Percentiles rank a stretch among this genome's conserved stretches.
Evolutionary conservation across 257 asterid species (phyloP).

Genomic region (Henckelia pumila): DNA sequence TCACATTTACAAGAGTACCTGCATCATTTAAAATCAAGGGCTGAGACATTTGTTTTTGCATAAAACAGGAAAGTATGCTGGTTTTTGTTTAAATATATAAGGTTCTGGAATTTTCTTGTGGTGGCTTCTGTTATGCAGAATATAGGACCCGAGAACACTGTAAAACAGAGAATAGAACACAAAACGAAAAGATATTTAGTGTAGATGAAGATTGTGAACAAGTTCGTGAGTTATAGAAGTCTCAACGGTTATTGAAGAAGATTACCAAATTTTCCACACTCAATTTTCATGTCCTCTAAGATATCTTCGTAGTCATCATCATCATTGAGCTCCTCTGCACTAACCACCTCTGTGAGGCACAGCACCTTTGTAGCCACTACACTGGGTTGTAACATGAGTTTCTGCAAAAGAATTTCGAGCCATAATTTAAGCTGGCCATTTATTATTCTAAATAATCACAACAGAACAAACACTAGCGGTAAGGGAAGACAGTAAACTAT

Average conservation of each 20-base stretch:
- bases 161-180: conserved; percentile 34
- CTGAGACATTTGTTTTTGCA: neutral
- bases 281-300: conserved; percentile 82
- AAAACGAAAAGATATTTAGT: conserved; percentile 18
- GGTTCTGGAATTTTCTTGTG: conserved; percentile 29
- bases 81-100: conserved; percentile 4
- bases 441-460: neutral
- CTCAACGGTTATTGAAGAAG: neutral
- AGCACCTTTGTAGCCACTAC: conserved; percentile 72
- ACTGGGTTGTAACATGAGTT: conserved; percentile 59
- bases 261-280: conserved; percentile 74
- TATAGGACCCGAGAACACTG: conserved; percentile 29
- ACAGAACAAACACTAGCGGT: neutral
- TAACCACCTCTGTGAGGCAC: conserved; percentile 74
- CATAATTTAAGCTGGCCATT: neutral
- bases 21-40: conserved; percentile 27
- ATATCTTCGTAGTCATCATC: conserved; percentile 82
- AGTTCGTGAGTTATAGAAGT: neutral
- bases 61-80: neutral
- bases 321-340: conserved; percentile 63
- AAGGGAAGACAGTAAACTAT: neutral
- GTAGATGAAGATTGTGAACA: neutral
- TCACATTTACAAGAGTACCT: conserved; percentile 75
- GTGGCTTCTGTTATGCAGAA: conserved; percentile 26
- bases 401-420: conserved; percentile 44